A percentile compares a stretch with the other conserved stretches of the same genome.
Conservation (phyloP, 129 eudicot species). For the Gnaphalium uliginosum region DNA sequence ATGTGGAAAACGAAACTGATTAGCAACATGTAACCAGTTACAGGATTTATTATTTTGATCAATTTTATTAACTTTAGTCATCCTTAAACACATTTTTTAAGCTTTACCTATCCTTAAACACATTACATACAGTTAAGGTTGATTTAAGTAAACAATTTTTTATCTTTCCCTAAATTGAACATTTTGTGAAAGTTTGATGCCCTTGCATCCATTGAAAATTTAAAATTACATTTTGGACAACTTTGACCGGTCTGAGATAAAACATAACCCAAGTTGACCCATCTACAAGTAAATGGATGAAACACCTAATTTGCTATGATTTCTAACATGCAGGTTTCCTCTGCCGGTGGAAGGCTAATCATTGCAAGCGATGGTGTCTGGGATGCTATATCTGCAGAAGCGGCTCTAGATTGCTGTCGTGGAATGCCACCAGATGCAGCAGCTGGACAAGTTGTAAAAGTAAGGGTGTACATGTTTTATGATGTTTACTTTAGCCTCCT, state of each 20-base stretch:
- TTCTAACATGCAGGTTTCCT: conserved; percentile 61
- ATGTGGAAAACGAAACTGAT: no score
- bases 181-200: not conserved
- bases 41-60: no score
- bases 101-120: no score
- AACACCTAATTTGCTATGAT: not conserved
- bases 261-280: conserved; percentile 8
- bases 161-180: no score
- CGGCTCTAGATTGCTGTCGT: conserved; percentile 77
- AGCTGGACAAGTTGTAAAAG: conserved; percentile 90
- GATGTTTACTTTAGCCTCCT: not conserved
- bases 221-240: not conserved
- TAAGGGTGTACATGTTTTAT: conserved; percentile 28
- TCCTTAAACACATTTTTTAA: no score
- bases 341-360: conserved; percentile 87
- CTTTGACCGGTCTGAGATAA: not conserved
- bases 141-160: no score
- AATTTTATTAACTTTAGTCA: no score
- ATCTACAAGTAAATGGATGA: not conserved
- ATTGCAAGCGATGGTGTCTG: conserved; percentile 98
- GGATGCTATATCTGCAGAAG: conserved; percentile 90
- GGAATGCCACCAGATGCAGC: conserved; percentile 94
- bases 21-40: no score
- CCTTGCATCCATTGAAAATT: not conserved
- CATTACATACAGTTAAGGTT: no score